Evolutionary conservation across 257 asterid species (phyloP).

Genomic region (Rehmannia glutinosa): DNA sequence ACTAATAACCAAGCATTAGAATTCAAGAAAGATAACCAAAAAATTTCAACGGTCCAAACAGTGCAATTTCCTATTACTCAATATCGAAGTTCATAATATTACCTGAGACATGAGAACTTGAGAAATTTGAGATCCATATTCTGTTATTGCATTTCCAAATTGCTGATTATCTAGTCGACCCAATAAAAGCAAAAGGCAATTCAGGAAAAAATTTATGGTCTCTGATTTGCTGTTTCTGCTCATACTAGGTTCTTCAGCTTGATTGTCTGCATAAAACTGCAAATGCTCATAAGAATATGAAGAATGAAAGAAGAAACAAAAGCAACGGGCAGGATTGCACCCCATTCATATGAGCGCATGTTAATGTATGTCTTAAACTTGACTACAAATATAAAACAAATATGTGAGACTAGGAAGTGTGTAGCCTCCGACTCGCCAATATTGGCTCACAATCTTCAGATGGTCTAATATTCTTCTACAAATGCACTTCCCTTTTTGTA

Average conservation of each 20-base stretch:
- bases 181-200: conserved; percentile 76
- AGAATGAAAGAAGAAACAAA: conserved; percentile 15
- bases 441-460: conserved; percentile 4
- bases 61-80: neutral
- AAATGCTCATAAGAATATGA: conserved; percentile 24
- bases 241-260: conserved; percentile 43
- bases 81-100: conserved; percentile 19
- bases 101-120: conserved; percentile 82
- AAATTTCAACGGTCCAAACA: too few relatives aligned
- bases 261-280: conserved; percentile 73
- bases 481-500: too few relatives aligned
- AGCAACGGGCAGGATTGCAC: neutral
- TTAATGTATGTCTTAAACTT: neutral
- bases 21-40: too few relatives aligned
- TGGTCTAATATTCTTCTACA: neutral
- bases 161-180: conserved; percentile 64
- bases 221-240: conserved; percentile 53
- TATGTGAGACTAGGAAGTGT: conserved; percentile 8
- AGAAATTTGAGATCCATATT: conserved; percentile 64
- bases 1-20: too few relatives aligned
- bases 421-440: neutral
- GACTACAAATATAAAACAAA: neutral
- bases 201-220: conserved; percentile 70
- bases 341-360: neutral
- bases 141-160: conserved; percentile 51